These are phyloP conservation scores for Cryptococcus sp. DNA, from an alignment of 1,284 basidiomycete species.

Conservation along the genomic window DNA sequence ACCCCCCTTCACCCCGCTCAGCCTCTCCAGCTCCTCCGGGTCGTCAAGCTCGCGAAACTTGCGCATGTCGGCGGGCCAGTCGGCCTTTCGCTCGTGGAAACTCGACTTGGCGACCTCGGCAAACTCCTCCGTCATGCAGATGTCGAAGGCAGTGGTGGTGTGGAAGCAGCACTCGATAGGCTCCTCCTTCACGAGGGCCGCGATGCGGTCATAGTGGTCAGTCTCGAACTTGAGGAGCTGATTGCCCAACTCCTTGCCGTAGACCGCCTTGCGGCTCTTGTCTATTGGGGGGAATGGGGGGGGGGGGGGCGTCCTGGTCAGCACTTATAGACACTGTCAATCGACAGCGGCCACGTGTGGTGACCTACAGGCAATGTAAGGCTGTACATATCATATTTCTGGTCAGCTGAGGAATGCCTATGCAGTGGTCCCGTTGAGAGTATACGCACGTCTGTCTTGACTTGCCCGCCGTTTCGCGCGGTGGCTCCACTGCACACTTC, in stretches of 20 bases:
- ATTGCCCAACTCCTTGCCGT: slow-evolving; percentile 11
- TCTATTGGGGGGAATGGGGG: too few species aligned
- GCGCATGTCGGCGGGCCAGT: slow-evolving; percentile 14
- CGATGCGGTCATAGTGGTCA: slow-evolving; percentile 4
- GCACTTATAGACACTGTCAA: too few species aligned
- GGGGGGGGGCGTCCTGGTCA: too few species aligned
- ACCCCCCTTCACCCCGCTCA: slow-evolving; percentile 12
- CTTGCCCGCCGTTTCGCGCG: too few species aligned
- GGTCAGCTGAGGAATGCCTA: too few species aligned
- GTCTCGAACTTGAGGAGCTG: slow-evolving; percentile 12
- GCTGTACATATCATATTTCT: too few species aligned
- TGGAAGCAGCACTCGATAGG: slow-evolving; percentile 9
- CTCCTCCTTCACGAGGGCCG: slow-evolving; percentile 1
- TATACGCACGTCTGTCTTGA: too few species aligned
- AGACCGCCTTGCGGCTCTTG: slow-evolving; percentile 1
- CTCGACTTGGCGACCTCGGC: not conserved
- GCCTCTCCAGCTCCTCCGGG: slow-evolving; percentile 10
- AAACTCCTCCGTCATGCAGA: slow-evolving; percentile 6
- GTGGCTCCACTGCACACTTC: too few species aligned
- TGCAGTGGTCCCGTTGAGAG: too few species aligned
- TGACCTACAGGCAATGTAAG: too few species aligned
- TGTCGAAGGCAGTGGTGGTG: slow-evolving; percentile 15
- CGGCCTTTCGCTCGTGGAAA: slow-evolving; percentile 6
- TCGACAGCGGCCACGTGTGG: too few species aligned
- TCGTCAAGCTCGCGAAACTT: slow-evolving; percentile 12